Conservation (phyloP, 805 yeast species). For the Cyberlindnera euphorbiae region DNA sequence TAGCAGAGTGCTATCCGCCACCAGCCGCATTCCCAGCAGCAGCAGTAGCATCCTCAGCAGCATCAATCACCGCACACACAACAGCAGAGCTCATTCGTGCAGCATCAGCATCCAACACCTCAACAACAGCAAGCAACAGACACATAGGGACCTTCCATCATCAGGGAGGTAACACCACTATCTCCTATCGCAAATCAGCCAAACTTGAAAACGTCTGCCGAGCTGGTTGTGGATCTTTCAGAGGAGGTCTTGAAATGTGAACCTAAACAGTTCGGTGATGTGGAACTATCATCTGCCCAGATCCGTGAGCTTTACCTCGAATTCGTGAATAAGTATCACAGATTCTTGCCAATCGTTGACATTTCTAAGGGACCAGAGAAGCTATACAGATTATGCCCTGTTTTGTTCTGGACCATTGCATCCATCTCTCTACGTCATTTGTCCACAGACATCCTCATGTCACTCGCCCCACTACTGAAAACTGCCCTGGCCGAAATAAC, state of each 20-base stretch:
- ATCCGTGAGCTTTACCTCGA: slow-evolving; percentile 63
- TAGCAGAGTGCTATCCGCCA: neutral
- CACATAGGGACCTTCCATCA: slow-evolving; percentile 21
- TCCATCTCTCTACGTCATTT: slow-evolving; percentile 74
- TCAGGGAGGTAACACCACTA: slow-evolving; percentile 19
- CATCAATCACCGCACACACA: neutral
- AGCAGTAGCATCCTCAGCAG: neutral
- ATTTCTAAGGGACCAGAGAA: slow-evolving; percentile 76
- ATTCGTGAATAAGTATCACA: slow-evolving; percentile 75
- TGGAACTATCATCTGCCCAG: slow-evolving; percentile 54
- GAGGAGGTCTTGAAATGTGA: slow-evolving; percentile 44
- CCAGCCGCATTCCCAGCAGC: neutral
- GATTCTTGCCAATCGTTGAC: slow-evolving; percentile 84
- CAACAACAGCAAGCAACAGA: neutral
- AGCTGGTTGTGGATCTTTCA: slow-evolving; percentile 22
- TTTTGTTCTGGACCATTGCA: slow-evolving; percentile 91
- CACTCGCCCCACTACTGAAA: slow-evolving; percentile 65
- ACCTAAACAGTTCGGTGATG: slow-evolving; percentile 68
- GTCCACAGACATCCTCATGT: slow-evolving; percentile 41
- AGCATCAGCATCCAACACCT: neutral
- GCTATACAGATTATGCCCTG: slow-evolving; percentile 75
- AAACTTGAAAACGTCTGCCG: slow-evolving; percentile 10
- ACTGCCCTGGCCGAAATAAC: slow-evolving; percentile 81
- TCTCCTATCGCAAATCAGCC: slow-evolving; percentile 8
- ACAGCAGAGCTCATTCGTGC: neutral